These are phyloP conservation scores for Chlorella vulgaris DNA, from an alignment of 139 green algal species.

Conservation along the genomic window DNA sequence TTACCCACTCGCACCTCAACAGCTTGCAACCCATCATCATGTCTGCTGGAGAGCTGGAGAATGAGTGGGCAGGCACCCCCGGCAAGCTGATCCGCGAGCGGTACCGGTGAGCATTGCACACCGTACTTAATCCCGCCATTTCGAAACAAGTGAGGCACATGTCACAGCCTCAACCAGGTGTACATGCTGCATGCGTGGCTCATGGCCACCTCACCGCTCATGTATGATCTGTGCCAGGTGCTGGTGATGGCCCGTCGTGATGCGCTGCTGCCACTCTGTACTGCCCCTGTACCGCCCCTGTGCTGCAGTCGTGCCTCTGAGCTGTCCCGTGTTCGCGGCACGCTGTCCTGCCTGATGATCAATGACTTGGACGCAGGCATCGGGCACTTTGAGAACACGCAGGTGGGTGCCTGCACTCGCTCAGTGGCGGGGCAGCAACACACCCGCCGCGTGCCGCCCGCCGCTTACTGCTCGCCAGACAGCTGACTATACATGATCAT, in stretches of 20 bases:
- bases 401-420: too few species aligned
- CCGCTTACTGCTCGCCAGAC: too few species aligned
- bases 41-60: constrained; percentile 70
- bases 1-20: background rate
- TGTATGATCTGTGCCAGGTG: too few species aligned
- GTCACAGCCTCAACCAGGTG: background rate
- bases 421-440: too few species aligned
- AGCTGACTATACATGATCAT: too few species aligned
- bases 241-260: too few species aligned
- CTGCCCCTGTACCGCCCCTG: too few species aligned
- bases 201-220: too few species aligned
- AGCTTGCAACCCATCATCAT: constrained; percentile 64
- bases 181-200: background rate
- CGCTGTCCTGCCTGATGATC: constrained; percentile 87
- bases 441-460: too few species aligned
- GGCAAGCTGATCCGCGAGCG: constrained; percentile 80
- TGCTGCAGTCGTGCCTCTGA: constrained; percentile 49
- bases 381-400: constrained; percentile 69
- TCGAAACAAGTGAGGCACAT: too few species aligned
- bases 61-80: constrained; percentile 58
- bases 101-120: constrained; percentile 57
- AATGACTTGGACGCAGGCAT: constrained; percentile 93
- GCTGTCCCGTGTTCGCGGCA: constrained; percentile 71
- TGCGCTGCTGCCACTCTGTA: too few species aligned
- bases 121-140: too few species aligned